phyloP scores from a whole-genome alignment of 2,329 filamentous ascomycete genomes.

The Monilinia vaccinii-corymbosi region DNA sequence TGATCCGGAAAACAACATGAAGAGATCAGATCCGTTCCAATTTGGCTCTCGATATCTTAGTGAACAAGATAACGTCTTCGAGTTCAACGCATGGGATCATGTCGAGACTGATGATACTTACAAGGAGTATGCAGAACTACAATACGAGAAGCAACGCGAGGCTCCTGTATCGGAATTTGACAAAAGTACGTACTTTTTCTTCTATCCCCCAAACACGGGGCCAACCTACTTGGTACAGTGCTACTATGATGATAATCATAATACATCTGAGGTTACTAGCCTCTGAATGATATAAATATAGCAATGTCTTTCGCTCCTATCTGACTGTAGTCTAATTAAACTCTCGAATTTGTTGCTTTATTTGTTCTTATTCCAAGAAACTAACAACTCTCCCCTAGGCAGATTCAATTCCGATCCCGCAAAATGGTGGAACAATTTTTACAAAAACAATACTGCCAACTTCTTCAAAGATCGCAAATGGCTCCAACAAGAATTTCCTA shows the following conservation, averaged over 20 bases:
- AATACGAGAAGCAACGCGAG: constrained; percentile 76
- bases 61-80: constrained; percentile 81
- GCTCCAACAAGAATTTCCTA: constrained; percentile 90
- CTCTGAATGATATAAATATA: constrained; percentile 49
- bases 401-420: constrained; percentile 86
- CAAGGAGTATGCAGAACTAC: constrained; percentile 73
- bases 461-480: constrained; percentile 99
- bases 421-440: constrained; percentile 98
- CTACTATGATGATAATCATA: constrained; percentile 49
- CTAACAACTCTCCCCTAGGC: constrained; percentile 41
- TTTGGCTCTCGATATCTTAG: constrained; percentile 85
- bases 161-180: constrained; percentile 90
- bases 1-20: constrained; percentile 56
- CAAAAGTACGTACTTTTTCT: constrained; percentile 49
- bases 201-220: background rate
- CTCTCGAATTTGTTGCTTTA: constrained; percentile 8
- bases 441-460: constrained; percentile 93
- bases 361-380: constrained; percentile 12
- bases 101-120: constrained; percentile 88
- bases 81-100: constrained; percentile 99
- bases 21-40: constrained; percentile 86
- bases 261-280: constrained; percentile 54
- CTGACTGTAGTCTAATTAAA: constrained; percentile 39
- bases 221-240: constrained; percentile 36
- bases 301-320: constrained; percentile 66